Evolutionary conservation across 176 grass and related monocot genomes (phyloP).

Genomic region (Lolium rigidum): DNA sequence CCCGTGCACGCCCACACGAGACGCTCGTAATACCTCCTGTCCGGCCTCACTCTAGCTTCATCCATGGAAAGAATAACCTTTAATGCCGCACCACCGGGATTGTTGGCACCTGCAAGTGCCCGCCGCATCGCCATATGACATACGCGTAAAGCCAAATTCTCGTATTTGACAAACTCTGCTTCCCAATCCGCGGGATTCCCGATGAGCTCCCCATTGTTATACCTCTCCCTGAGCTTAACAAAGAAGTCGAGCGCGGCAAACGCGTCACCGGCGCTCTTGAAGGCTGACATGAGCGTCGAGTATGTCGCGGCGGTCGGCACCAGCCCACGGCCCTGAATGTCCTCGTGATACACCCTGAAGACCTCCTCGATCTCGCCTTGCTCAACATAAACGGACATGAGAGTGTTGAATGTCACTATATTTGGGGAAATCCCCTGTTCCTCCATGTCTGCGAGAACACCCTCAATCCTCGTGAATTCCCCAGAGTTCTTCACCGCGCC

Average conservation of each 20-base stretch:
- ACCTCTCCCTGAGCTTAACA: constrained; percentile 62
- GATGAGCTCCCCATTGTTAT: constrained; percentile 54
- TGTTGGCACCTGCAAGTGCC: constrained; percentile 54
- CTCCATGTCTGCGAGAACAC: constrained; percentile 77
- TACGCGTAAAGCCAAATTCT: constrained; percentile 51
- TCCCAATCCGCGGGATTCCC: constrained; percentile 60
- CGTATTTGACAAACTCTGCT: constrained; percentile 66
- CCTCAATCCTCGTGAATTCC: constrained; percentile 45
- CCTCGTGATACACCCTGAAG: constrained; percentile 46
- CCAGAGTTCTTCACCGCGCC: constrained; percentile 68
- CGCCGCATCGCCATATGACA: constrained; percentile 67
- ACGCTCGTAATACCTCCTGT: constrained; percentile 54
- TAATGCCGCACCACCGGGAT: constrained; percentile 53
- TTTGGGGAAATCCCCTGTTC: constrained; percentile 59
- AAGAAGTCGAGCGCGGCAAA: constrained; percentile 62
- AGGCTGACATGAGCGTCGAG: constrained; percentile 66
- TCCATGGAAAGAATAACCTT: constrained; percentile 75
- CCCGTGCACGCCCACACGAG: constrained; percentile 82
- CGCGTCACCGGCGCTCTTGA: constrained; percentile 70
- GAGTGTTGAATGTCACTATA: constrained; percentile 74
- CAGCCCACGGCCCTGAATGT: constrained; percentile 58
- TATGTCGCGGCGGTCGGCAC: constrained; percentile 68
- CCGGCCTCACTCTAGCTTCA: constrained; percentile 44
- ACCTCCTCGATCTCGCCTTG: constrained; percentile 62
- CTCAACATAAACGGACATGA: constrained; percentile 77